Base-by-base conservation (phyloP, 441 rosid genomes). In the Monsonia emarginata region DNA sequence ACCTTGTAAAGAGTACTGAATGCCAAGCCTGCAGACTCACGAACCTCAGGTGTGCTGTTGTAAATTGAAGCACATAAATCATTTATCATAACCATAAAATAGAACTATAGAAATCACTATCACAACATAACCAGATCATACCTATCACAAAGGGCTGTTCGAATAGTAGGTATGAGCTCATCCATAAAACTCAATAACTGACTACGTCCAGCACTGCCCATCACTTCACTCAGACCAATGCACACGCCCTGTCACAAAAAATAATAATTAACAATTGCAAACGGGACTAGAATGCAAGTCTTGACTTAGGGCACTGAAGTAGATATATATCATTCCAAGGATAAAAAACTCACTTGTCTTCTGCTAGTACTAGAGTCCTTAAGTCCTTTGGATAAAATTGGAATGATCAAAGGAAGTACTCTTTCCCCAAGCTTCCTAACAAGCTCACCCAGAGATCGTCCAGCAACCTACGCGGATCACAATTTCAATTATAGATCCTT, bases 391-490 rank as follows among this genome's bases (percentile, higher is more conserved):
- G 99, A 86, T 74, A 95, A 82, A 71, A 95, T 92, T 60, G 99
- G 97, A 66, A 95, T 92, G 40, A 95, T 95, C 78, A 84, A 77
- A 74, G 99, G 99, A 81, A 95, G 99, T 67, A 95, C 99, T 89
- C 97, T 90, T 79, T 95, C 99, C 72, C 98, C 99, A 73, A 95
- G 98, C 84, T 95, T 92, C 81, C 96, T 83, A 38, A 95, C 99
- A 74, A 95, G 92, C 83, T 95, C 98, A 76, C 99, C 99, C 73
- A 95, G 79, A 54, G 99, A 75, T 73, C 99, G 82, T 67, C 87
- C 99, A 72, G 99, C 98, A 79, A 86, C 97, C 99, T 95, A 67
- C 30, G 75, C 25, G 59, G 16, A 72, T 24, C 25, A 67, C 26
- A 31, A 27, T 32, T 56, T 31, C 24, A 40, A 16, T 36, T 63